Evolutionary conservation across 768 basidiomycete species (phyloP), one percentile per base, ranked within the genome.

Genomic region (Naematelia encephala): DNA sequence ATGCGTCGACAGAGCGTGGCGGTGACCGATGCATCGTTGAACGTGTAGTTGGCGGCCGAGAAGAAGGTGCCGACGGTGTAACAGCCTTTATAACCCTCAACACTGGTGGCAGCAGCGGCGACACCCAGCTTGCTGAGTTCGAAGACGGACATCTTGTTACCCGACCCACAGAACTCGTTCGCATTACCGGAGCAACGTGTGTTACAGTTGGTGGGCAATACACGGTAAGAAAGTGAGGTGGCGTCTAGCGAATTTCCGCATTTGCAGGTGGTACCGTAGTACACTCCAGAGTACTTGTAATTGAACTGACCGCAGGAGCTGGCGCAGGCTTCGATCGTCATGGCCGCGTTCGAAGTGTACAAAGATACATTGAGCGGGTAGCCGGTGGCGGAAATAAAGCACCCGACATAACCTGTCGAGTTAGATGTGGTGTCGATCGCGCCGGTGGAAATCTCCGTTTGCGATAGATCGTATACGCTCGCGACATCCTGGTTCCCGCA

Each of bases 121-220:
- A 51, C 26, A 21, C 46, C 46, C n/a, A 26, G n/a, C 25, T 47
- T 47, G 19, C 8, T 10, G 21, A 47, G 19, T 11, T 47, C 46
- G 21, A 21, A 64, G 1, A 48, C 30, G 28, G 22, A 16, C 5
- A 66, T 30, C 3, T 45, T 12, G 42, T 29, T 30, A 16, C 44
- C 30, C 12, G 23, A 60, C 23, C 64, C 64, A 28, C 64, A 66
- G 21, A 57, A 39, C 25, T 22, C n/a, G 11, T 82, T 80, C 11
- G 83, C 39, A 57, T 84, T 85, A n/a, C 88, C 89, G 16, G 80
- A 81, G 60, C 90, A 91, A 0, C 79, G 81, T 85, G 86, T 87
- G 70, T 82, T 83, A 68, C 90, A 91, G 28, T 80, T 80, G 2
- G 78, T 74, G 1, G 51, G 3, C 11, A 29, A 23, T 12, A 30